Evolutionary conservation across 345 rosid species (phyloP).

Genomic region (Eutrema heterophyllum): DNA sequence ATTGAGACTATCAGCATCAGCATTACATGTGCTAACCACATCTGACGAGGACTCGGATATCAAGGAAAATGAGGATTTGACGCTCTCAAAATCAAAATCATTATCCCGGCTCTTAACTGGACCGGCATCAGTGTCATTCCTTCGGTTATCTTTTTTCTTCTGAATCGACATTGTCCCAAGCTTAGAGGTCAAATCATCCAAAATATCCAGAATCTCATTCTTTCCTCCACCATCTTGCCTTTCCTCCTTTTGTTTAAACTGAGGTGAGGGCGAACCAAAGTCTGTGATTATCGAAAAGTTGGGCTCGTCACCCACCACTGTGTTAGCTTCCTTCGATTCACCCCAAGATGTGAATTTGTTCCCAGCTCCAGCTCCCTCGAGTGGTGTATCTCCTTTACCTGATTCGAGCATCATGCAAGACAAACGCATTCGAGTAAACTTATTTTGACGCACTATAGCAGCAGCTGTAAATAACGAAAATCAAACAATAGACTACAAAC

Average conservation of each 20-base stretch:
- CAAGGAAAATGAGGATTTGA: conserved; percentile 45
- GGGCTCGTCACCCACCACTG: conserved; percentile 32
- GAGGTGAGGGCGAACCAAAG: conserved; percentile 61
- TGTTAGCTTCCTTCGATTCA: conserved; percentile 13
- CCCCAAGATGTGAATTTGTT: conserved; percentile 48
- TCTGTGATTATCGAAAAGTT: conserved; percentile 44
- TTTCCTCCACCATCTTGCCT: conserved; percentile 16
- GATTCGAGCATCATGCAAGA: conserved; percentile 8
- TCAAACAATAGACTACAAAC: neutral
- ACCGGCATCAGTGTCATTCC: conserved; percentile 10
- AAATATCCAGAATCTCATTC: conserved; percentile 73
- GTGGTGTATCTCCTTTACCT: conserved; percentile 39
- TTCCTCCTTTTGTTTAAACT: conserved; percentile 24
- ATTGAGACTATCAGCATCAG: conserved; percentile 16
- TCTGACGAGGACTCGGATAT: conserved; percentile 18
- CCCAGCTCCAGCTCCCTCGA: conserved; percentile 25
- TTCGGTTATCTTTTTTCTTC: conserved; percentile 35
- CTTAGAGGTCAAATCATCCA: conserved; percentile 66
- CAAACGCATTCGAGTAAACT: neutral
- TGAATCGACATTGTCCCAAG: conserved; percentile 75
- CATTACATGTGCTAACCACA: neutral
- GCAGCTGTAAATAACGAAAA: neutral
- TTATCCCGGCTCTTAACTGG: neutral
- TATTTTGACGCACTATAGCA: neutral
- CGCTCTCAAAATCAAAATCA: conserved; percentile 33